A percentile compares a stretch with the other conserved stretches of the same genome.
phyloP scores from a whole-genome alignment of 73 alveolate species.

The Uronychia setigera region DNA sequence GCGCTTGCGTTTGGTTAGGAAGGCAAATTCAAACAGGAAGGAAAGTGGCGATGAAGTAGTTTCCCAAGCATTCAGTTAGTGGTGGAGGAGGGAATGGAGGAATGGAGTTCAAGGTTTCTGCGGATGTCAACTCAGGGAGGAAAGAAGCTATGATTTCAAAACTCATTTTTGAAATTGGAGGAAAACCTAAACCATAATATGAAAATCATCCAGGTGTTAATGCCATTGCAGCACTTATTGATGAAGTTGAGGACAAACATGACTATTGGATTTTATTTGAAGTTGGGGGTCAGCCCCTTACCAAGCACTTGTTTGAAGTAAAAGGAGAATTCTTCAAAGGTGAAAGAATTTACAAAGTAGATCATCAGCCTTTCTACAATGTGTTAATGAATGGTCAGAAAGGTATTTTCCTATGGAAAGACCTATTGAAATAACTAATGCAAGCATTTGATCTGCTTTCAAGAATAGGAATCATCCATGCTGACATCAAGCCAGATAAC shows the following conservation, averaged over 20 bases:
- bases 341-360: conserved; percentile 47
- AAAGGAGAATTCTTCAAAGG: conserved; percentile 76
- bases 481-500: conserved; percentile 83
- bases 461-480: conserved; percentile 56
- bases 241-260: conserved; percentile 50
- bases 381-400: conserved; percentile 20
- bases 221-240: conserved; percentile 44
- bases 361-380: conserved; percentile 51
- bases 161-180: neutral
- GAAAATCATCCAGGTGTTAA: conserved; percentile 41
- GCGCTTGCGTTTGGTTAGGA: conserved; percentile 82
- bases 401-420: conserved; percentile 16
- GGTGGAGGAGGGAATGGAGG: neutral
- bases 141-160: neutral
- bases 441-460: conserved; percentile 59
- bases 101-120: neutral
- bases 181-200: neutral
- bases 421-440: conserved; percentile 30
- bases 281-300: conserved; percentile 59
- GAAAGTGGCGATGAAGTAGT: conserved; percentile 63
- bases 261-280: conserved; percentile 71
- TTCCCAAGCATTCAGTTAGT: conserved; percentile 32
- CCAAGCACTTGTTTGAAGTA: conserved; percentile 67
- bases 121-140: neutral
- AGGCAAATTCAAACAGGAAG: conserved; percentile 27